Evolutionary conservation across 2,329 filamentous ascomycete species (phyloP).

Genomic region (Cadophora sp.): DNA sequence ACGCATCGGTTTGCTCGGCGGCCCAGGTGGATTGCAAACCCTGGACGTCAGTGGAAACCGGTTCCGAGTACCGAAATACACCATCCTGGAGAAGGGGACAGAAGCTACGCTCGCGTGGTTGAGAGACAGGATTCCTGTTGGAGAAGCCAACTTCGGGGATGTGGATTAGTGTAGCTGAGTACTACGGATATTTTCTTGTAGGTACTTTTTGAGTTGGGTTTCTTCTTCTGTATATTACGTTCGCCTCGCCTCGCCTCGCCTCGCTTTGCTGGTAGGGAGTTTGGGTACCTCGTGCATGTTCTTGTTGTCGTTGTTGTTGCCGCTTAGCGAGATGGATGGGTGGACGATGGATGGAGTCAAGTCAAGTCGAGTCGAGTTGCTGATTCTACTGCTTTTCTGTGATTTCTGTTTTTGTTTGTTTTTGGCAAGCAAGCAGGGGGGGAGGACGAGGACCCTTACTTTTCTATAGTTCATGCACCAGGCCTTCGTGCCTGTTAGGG

Average conservation of each 20-base stretch:
- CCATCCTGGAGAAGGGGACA: constrained; percentile 84
- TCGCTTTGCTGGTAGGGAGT: neutral
- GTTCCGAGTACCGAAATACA: constrained; percentile 86
- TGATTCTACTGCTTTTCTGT: neutral
- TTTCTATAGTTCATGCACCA: neutral
- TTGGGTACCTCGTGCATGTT: neutral
- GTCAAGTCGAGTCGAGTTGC: neutral
- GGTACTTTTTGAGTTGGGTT: neutral
- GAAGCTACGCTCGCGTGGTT: constrained; percentile 85
- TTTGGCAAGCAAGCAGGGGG: neutral
- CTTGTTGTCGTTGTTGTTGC: neutral
- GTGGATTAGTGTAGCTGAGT: constrained; percentile 32
- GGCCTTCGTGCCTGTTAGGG: neutral
- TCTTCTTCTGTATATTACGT: neutral
- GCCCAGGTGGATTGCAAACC: constrained; percentile 62
- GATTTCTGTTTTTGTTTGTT: neutral
- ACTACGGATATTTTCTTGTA: neutral
- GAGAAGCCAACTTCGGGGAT: constrained; percentile 37
- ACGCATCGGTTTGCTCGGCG: constrained; percentile 77
- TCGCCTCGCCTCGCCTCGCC: neutral
- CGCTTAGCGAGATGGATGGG: constrained; percentile 4
- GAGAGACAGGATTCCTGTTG: constrained; percentile 74
- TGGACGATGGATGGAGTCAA: neutral
- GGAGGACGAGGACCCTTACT: neutral
- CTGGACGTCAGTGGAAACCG: constrained; percentile 85